Percentiles rank a stretch among this genome's conserved stretches.
phyloP scores from a whole-genome alignment of 208 protist species.

The Trichomonas vaginalis region DNA sequence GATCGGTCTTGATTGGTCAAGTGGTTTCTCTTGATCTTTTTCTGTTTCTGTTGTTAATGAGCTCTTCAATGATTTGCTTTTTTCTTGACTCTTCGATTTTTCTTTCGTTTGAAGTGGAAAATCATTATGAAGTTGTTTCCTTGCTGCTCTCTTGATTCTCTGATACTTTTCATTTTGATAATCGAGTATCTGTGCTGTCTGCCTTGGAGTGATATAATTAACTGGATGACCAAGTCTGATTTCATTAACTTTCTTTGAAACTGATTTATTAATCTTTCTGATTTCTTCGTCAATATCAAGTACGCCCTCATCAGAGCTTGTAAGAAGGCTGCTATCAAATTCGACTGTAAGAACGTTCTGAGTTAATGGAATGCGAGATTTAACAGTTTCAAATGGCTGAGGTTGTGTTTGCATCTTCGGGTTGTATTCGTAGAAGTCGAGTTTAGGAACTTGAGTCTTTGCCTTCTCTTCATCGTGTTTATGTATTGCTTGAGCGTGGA shows the following conservation, averaged over 20 bases:
- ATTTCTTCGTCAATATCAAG: neutral
- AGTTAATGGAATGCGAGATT: neutral
- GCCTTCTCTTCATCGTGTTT: neutral
- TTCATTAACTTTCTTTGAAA: neutral
- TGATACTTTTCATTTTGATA: neutral
- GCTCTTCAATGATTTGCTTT: neutral
- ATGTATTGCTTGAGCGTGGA: neutral
- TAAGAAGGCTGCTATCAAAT: neutral
- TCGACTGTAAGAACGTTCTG: neutral
- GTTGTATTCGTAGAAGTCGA: neutral
- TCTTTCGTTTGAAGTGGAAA: neutral
- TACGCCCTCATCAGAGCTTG: too few species aligned
- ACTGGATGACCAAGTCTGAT: neutral
- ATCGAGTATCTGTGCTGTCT: neutral
- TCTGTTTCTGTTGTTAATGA: neutral
- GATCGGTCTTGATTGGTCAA: neutral
- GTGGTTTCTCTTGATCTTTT: neutral
- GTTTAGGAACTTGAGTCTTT: neutral
- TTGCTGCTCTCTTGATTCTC: neutral
- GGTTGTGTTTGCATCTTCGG: neutral
- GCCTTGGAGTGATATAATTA: neutral
- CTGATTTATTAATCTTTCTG: neutral
- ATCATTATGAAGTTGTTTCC: neutral
- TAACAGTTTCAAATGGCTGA: neutral
- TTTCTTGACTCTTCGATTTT: neutral